Percentiles rank a stretch among this genome's conserved stretches.
These are phyloP conservation scores for Acanthamoeba lugdunensis DNA, from an alignment of 208 protist genomes.

Conservation along the genomic window DNA sequence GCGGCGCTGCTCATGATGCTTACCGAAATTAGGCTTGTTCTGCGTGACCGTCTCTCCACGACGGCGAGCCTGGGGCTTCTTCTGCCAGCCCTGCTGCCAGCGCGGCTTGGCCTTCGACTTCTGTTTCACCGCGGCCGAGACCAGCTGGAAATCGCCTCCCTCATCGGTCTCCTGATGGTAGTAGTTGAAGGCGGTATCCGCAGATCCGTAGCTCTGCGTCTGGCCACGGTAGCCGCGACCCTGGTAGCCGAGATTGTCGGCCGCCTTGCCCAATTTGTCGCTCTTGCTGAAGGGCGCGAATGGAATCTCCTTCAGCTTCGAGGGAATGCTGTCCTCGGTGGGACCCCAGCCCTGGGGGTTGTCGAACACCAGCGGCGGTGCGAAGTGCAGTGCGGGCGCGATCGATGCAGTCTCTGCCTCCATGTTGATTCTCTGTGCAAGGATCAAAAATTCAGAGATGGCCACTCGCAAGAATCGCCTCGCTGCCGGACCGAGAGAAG, in stretches of 20 bases:
- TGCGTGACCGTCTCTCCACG: conserved; percentile 39
- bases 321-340: conserved; percentile 55
- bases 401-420: background rate
- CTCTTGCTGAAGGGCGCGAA: conserved; percentile 84
- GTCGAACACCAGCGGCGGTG: conserved; percentile 37
- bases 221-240: conserved; percentile 5
- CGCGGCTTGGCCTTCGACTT: conserved; percentile 52
- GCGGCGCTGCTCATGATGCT: conserved; percentile 57
- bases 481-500: background rate
- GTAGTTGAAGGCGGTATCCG: conserved; percentile 16
- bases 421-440: conserved; percentile 14
- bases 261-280: conserved; percentile 82
- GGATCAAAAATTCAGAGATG: background rate
- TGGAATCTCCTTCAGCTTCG: conserved; percentile 81
- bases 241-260: conserved; percentile 76
- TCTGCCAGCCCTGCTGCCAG: conserved; percentile 47
- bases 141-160: conserved; percentile 64
- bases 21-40: conserved; percentile 68
- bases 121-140: background rate
- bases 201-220: conserved; percentile 16
- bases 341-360: conserved; percentile 82
- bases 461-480: background rate
- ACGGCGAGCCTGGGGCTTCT: background rate
- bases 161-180: conserved; percentile 64
- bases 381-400: background rate